phyloP scores from a whole-genome alignment of 1,284 basidiomycete genomes.

The Leccinum solheimii region DNA sequence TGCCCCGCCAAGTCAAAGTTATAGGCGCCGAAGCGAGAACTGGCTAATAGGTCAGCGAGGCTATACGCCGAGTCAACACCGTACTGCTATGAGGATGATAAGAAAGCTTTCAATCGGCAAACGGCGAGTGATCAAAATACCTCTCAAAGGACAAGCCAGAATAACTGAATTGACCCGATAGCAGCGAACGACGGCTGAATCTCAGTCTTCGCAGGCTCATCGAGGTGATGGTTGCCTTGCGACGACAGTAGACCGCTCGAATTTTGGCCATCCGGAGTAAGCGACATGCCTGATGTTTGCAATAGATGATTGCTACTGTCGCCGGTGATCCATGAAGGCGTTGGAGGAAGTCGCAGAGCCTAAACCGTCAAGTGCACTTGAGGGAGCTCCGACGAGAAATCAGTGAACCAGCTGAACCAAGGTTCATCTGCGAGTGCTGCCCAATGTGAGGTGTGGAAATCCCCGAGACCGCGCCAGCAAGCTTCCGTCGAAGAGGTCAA shows the following conservation, averaged over 20 bases:
- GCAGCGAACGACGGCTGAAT: slow-evolving; percentile 59
- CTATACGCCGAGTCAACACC: slow-evolving; percentile 51
- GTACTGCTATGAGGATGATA: slow-evolving; percentile 46
- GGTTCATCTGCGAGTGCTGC: slow-evolving; percentile 56
- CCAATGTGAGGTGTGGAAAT: slow-evolving; percentile 65
- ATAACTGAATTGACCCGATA: slow-evolving; percentile 59
- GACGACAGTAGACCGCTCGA: slow-evolving; percentile 61
- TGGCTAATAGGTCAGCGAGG: slow-evolving; percentile 51
- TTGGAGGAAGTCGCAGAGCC: slow-evolving; percentile 69
- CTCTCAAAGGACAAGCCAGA: slow-evolving; percentile 54
- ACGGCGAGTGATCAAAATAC: slow-evolving; percentile 36
- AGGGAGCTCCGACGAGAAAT: slow-evolving; percentile 72
- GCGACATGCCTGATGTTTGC: slow-evolving; percentile 69
- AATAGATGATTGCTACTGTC: slow-evolving; percentile 46
- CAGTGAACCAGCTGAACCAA: slow-evolving; percentile 41
- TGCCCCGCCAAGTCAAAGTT: slow-evolving; percentile 54
- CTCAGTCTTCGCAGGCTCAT: slow-evolving; percentile 53
- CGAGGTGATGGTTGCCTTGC: slow-evolving; percentile 49
- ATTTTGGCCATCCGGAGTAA: slow-evolving; percentile 60
- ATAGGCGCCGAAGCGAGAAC: slow-evolving; percentile 61
- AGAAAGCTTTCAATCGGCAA: slow-evolving; percentile 5
- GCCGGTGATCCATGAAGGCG: slow-evolving; percentile 59
- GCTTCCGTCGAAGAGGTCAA: slow-evolving; percentile 54
- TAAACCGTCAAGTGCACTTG: slow-evolving; percentile 57
- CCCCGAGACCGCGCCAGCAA: slow-evolving; percentile 51